These are phyloP conservation scores for Xylariaceae sp. DNA, from an alignment of 2,329 filamentous ascomycete genomes.

Conservation along the genomic window DNA sequence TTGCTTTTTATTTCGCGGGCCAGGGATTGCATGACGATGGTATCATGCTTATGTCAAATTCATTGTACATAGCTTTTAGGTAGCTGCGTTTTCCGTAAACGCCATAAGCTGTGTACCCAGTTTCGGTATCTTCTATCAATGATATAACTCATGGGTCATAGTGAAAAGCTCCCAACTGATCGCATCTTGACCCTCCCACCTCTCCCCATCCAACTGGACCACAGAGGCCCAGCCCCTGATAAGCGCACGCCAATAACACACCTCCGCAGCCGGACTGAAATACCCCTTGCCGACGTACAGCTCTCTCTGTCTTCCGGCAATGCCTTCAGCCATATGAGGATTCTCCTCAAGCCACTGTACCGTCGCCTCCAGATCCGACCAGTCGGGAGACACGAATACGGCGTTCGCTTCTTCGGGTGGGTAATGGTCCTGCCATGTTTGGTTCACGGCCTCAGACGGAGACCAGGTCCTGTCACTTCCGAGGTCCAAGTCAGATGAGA, in stretches of 20 bases:
- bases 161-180: constrained; percentile 10
- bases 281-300: constrained; percentile 7
- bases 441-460: background rate
- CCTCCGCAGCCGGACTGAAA: constrained; percentile 9
- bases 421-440: constrained; percentile 5
- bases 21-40: too few relatives aligned
- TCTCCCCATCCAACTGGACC: constrained; percentile 5
- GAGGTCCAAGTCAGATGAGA: constrained; percentile 25
- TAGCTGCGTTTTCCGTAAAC: too few relatives aligned
- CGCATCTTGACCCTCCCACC: constrained; percentile 2
- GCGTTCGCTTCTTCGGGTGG: constrained; percentile 5
- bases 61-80: too few relatives aligned
- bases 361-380: constrained; percentile 6
- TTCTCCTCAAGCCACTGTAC: constrained; percentile 7
- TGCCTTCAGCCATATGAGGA: constrained; percentile 4
- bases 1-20: too few relatives aligned
- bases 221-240: constrained; percentile 7
- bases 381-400: constrained; percentile 9
- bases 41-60: too few relatives aligned
- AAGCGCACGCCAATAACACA: constrained; percentile 11
- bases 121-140: background rate
- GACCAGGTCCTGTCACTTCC: background rate
- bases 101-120: too few relatives aligned
- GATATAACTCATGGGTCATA: background rate
- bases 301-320: constrained; percentile 7